phyloP scores from a whole-genome alignment of 768 basidiomycete species.

The Agaricus sinodeliciosus region DNA sequence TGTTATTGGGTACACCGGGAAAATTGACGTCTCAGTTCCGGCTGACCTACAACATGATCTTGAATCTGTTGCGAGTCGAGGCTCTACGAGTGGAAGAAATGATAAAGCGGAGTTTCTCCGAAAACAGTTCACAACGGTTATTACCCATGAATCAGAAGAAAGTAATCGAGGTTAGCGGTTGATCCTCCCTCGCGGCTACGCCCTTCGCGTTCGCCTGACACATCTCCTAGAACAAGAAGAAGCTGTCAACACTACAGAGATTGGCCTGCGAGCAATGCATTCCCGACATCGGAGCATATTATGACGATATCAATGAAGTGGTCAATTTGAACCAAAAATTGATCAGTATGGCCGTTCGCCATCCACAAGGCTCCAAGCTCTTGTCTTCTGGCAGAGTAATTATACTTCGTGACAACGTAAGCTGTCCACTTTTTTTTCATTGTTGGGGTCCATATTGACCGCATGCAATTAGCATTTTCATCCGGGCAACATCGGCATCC shows the following conservation, averaged over 20 bases:
- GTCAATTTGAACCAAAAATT: constrained; percentile 57
- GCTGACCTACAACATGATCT: constrained; percentile 98
- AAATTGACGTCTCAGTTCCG: constrained; percentile 95
- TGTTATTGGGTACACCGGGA: constrained; percentile 93
- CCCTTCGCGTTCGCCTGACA: background rate
- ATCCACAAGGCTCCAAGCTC: constrained; percentile 62
- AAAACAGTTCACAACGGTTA: constrained; percentile 89
- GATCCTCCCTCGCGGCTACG: background rate
- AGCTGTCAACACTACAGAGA: constrained; percentile 52
- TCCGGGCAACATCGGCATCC: constrained; percentile 58
- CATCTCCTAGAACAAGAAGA: constrained; percentile 58
- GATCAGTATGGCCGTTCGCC: constrained; percentile 48
- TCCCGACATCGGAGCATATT: constrained; percentile 69
- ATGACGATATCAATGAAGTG: constrained; percentile 63
- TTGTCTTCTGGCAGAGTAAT: constrained; percentile 75
- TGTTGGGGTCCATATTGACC: background rate
- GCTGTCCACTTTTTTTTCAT: constrained; percentile 17
- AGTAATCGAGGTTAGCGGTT: constrained; percentile 62
- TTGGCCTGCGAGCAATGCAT: constrained; percentile 64
- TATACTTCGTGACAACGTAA: constrained; percentile 74
- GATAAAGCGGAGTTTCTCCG: constrained; percentile 99
- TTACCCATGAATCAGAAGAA: constrained; percentile 91
- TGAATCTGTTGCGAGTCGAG: constrained; percentile 94
- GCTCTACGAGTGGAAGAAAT: constrained; percentile 96
- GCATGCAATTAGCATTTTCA: constrained; percentile 58